Percentiles rank a stretch among this genome's conserved stretches.
These are phyloP conservation scores for Hanseniaspora pseudoguilliermondii DNA, from an alignment of 805 yeast genomes.

Conservation along the genomic window DNA sequence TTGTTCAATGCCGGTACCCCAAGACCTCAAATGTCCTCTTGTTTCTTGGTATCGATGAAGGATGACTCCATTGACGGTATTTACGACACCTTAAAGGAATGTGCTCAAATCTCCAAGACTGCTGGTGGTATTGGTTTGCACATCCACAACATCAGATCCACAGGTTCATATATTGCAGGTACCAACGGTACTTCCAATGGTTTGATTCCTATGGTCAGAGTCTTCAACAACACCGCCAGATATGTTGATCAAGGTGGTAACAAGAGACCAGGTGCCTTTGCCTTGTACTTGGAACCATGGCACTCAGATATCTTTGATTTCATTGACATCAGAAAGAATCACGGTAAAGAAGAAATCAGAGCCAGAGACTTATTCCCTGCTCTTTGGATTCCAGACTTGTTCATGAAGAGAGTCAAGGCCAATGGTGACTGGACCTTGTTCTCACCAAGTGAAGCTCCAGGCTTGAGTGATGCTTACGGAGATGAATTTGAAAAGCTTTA, in stretches of 20 bases:
- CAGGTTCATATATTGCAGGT: slow-evolving; percentile 81
- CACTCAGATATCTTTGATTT: slow-evolving; percentile 84
- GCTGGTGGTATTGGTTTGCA: slow-evolving; percentile 95
- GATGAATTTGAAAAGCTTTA: slow-evolving; percentile 67
- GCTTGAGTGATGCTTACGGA: slow-evolving; percentile 70
- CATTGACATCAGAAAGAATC: slow-evolving; percentile 76
- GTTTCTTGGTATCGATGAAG: slow-evolving; percentile 81
- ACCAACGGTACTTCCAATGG: slow-evolving; percentile 91
- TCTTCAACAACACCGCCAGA: slow-evolving; percentile 88
- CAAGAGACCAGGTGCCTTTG: slow-evolving; percentile 95
- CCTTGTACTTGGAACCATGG: slow-evolving; percentile 93
- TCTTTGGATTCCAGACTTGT: slow-evolving; percentile 87
- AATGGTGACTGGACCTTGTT: slow-evolving; percentile 79
- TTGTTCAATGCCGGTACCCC: slow-evolving; percentile 88
- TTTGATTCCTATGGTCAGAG: slow-evolving; percentile 89
- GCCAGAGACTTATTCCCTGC: slow-evolving; percentile 91
- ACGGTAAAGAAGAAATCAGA: slow-evolving; percentile 86
- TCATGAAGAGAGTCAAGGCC: slow-evolving; percentile 77
- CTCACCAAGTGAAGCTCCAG: slow-evolving; percentile 82
- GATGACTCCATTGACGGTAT: slow-evolving; percentile 95
- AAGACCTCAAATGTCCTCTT: slow-evolving; percentile 73
- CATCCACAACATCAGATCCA: slow-evolving; percentile 71
- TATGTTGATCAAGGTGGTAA: slow-evolving; percentile 98
- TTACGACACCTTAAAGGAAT: slow-evolving; percentile 72
- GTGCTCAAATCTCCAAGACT: slow-evolving; percentile 83